A percentile compares a stretch with the other conserved stretches of the same genome.
Evolutionary conservation across 2,329 filamentous ascomycete genomes (phyloP).

Genomic region (Clarireedia monteithiana): DNA sequence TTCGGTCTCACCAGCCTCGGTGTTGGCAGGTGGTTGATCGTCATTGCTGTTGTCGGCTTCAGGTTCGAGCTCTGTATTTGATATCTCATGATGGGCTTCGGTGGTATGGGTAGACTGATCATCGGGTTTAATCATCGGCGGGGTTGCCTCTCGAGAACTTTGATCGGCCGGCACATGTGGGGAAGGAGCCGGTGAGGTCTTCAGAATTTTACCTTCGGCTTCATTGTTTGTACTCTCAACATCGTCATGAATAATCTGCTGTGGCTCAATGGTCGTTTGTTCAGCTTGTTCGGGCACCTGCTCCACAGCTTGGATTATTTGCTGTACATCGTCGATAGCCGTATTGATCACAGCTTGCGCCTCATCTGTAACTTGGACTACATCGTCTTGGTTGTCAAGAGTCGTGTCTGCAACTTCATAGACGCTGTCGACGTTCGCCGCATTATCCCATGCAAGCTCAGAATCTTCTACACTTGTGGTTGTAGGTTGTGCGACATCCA

Average conservation of each 20-base stretch:
- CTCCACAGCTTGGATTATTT: not conserved
- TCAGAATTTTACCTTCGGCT: too few species aligned
- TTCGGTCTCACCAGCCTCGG: not conserved
- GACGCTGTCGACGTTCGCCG: not conserved
- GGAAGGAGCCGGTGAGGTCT: not conserved
- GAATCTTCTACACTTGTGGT: conserved; percentile 1
- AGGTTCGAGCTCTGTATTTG: too few species aligned
- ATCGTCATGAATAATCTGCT: not conserved
- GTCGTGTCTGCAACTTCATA: not conserved
- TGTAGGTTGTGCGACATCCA: not conserved
- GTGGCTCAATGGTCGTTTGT: too few species aligned
- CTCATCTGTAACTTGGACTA: not conserved
- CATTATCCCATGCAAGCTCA: conserved; percentile 1
- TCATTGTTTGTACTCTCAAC: not conserved
- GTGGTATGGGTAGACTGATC: not conserved
- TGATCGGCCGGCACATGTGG: not conserved
- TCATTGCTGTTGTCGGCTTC: not conserved
- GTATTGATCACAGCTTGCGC: not conserved
- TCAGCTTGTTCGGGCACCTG: not conserved
- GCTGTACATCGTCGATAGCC: not conserved
- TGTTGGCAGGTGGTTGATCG: not conserved
- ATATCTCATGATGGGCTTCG: too few species aligned
- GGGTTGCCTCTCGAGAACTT: not conserved
- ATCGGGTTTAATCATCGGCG: not conserved
- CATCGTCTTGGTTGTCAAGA: not conserved